Evolutionary conservation across 2,329 filamentous ascomycete genomes (phyloP).

Genomic region (Blastomyces percursus): DNA sequence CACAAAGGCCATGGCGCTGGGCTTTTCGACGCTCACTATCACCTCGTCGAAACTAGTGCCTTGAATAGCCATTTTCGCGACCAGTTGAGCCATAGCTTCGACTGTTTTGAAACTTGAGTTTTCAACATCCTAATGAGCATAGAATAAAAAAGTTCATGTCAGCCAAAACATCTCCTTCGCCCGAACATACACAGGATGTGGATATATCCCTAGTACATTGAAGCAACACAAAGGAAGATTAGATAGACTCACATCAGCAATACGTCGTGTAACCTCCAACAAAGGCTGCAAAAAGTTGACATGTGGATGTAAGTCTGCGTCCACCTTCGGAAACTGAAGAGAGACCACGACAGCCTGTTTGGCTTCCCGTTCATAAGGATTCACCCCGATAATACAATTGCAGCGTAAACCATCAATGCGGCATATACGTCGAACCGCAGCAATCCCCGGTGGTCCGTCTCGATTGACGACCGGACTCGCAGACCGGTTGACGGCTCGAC

Average conservation of each 20-base stretch:
- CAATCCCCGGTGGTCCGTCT: constrained; percentile 13
- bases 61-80: constrained; percentile 37
- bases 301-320: constrained; percentile 19
- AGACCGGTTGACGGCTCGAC: constrained; percentile 15
- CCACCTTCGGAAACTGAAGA: constrained; percentile 27
- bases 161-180: neutral
- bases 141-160: constrained; percentile 4
- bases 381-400: constrained; percentile 42
- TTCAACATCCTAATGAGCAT: constrained; percentile 31
- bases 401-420: constrained; percentile 35
- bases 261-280: constrained; percentile 29
- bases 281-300: constrained; percentile 28
- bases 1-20: constrained; percentile 41
- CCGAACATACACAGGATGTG: neutral
- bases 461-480: constrained; percentile 18
- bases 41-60: constrained; percentile 37
- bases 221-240: neutral
- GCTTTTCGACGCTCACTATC: constrained; percentile 41
- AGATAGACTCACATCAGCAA: constrained; percentile 28
- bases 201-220: neutral
- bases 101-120: constrained; percentile 40
- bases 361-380: constrained; percentile 41
- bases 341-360: constrained; percentile 40
- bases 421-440: constrained; percentile 28
- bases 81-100: constrained; percentile 40